phyloP scores from a whole-genome alignment of 75 land plant species.

The Pinus taeda region DNA sequence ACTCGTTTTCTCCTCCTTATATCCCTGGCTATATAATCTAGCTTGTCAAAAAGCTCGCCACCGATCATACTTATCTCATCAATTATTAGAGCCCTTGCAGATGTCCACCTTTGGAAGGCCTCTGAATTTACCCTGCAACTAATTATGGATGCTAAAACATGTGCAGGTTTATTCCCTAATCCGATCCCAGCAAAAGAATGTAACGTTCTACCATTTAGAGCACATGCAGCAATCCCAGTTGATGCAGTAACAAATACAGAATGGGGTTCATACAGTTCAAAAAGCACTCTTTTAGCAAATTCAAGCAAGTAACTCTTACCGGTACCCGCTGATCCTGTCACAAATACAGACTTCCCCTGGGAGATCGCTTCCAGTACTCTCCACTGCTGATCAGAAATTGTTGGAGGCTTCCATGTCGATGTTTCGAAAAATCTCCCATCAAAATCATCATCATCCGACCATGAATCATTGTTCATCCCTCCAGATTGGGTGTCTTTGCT shows the following conservation, averaged over 20 bases:
- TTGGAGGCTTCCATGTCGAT: not conserved
- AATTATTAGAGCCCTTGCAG: conserved; percentile 57
- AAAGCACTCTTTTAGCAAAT: conserved; percentile 29
- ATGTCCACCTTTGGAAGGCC: conserved; percentile 40
- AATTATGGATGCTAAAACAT: conserved; percentile 18
- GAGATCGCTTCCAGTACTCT: conserved; percentile 43
- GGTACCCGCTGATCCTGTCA: conserved; percentile 86
- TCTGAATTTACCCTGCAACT: conserved; percentile 12
- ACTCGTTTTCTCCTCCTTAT: conserved; percentile 15
- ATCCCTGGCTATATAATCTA: conserved; percentile 52
- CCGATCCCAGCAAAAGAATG: conserved; percentile 81
- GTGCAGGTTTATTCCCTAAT: conserved; percentile 16
- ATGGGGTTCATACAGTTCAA: conserved; percentile 20
- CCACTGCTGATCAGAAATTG: conserved; percentile 45
- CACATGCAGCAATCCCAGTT: conserved; percentile 78
- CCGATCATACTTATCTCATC: conserved; percentile 86
- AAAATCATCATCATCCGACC: not conserved
- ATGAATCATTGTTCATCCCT: not conserved
- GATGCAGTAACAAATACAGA: conserved; percentile 75
- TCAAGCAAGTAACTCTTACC: conserved; percentile 63
- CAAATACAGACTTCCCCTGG: conserved; percentile 55
- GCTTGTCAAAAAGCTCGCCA: conserved; percentile 61
- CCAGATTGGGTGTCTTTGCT: not conserved
- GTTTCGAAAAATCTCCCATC: not conserved
- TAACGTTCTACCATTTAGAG: conserved; percentile 63